A percentile compares a stretch with the other conserved stretches of the same genome.
Evolutionary conservation across 345 rosid species (phyloP).

Genomic region (Hevea brasiliensis): DNA sequence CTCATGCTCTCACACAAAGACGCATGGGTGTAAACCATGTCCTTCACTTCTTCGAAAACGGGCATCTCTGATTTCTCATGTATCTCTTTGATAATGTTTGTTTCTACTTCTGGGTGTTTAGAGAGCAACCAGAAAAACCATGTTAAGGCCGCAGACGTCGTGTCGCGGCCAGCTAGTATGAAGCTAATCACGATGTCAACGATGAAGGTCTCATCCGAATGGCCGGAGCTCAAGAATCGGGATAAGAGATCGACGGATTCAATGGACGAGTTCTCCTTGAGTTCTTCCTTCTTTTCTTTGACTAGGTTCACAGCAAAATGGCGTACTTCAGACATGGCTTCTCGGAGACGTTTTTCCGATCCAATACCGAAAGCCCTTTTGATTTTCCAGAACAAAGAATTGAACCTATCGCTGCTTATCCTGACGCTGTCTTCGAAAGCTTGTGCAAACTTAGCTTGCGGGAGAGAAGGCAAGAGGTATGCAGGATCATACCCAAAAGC

Average conservation of each 20-base stretch:
- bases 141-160: slow-evolving; percentile 65
- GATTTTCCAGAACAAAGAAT: slow-evolving; percentile 41
- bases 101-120: slow-evolving; percentile 37
- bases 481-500: slow-evolving; percentile 73
- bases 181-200: slow-evolving; percentile 61
- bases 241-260: slow-evolving; percentile 55
- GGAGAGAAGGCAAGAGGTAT: slow-evolving; percentile 46
- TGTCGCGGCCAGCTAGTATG: slow-evolving; percentile 66
- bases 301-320: slow-evolving; percentile 52
- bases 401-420: slow-evolving; percentile 43
- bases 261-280: slow-evolving; percentile 14
- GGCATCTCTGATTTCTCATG: slow-evolving; percentile 18
- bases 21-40: slow-evolving; percentile 42
- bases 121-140: slow-evolving; percentile 76
- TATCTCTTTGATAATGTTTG: slow-evolving; percentile 44
- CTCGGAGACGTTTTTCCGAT: slow-evolving; percentile 47
- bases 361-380: slow-evolving; percentile 43
- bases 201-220: slow-evolving; percentile 43
- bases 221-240: slow-evolving; percentile 50
- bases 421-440: slow-evolving; percentile 49
- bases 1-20: slow-evolving; percentile 54
- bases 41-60: slow-evolving; percentile 30
- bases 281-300: slow-evolving; percentile 43
- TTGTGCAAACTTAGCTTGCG: slow-evolving; percentile 38
- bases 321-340: slow-evolving; percentile 38